phyloP scores from a whole-genome alignment of 257 asterid genomes.

The Rehmannia glutinosa region DNA sequence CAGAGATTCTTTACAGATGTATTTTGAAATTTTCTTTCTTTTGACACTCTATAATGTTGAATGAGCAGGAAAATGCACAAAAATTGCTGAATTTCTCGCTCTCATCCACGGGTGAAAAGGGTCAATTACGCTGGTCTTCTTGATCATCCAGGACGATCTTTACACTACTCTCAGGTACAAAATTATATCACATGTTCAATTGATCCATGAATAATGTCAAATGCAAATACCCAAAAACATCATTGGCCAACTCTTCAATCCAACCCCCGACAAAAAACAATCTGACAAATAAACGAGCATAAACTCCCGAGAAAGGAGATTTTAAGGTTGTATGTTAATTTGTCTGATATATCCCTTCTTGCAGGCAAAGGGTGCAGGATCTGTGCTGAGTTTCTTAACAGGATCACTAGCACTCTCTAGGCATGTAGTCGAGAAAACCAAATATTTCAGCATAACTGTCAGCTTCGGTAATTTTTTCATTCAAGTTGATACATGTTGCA shows the following conservation, averaged over 20 bases:
- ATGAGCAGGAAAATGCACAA: slow-evolving; percentile 79
- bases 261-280: no score
- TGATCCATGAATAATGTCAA: no score
- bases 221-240: no score
- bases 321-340: background rate
- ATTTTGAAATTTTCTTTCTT: no score
- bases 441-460: slow-evolving; percentile 76
- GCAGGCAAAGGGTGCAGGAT: slow-evolving; percentile 95
- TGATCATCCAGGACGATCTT: slow-evolving; percentile 61
- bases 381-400: slow-evolving; percentile 79
- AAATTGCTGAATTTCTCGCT: slow-evolving; percentile 76
- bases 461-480: slow-evolving; percentile 62
- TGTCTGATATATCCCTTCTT: background rate
- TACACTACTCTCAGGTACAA: slow-evolving; percentile 75
- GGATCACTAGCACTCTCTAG: slow-evolving; percentile 79
- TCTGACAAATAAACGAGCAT: background rate
- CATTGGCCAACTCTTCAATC: no score
- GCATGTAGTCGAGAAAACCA: slow-evolving; percentile 76
- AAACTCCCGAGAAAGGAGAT: background rate
- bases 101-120: slow-evolving; percentile 65
- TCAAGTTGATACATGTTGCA: no score
- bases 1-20: no score
- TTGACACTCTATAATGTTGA: background rate
- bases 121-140: slow-evolving; percentile 84
- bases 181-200: background rate